A percentile compares a stretch with the other conserved stretches of the same genome.
These are phyloP conservation scores for Puccinia horiana DNA, from an alignment of 1,284 basidiomycete species.

Conservation along the genomic window DNA sequence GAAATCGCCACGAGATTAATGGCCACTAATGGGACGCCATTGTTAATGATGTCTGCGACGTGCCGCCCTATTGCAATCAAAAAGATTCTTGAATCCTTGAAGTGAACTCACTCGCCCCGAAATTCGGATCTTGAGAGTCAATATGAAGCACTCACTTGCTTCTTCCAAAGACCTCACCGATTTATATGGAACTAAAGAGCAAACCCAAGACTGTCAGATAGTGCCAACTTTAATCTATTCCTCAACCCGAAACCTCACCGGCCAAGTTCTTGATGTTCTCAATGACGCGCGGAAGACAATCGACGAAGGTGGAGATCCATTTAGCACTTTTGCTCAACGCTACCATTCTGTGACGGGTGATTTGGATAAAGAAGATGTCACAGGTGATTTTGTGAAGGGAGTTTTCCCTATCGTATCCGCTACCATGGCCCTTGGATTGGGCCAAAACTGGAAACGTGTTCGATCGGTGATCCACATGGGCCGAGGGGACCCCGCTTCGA, in stretches of 20 bases:
- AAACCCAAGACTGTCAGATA: background rate
- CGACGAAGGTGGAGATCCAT: background rate
- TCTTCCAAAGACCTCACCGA: background rate
- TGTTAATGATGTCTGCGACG: slow-evolving; percentile 23
- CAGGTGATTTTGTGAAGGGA: background rate
- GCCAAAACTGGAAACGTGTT: no score
- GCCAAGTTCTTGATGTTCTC: background rate
- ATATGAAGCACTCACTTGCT: background rate
- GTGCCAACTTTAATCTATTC: slow-evolving; percentile 6
- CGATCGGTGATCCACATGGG: no score
- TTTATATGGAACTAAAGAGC: background rate
- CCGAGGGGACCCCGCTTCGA: no score
- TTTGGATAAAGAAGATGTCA: background rate
- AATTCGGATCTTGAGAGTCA: background rate
- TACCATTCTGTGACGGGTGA: background rate
- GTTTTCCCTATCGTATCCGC: background rate
- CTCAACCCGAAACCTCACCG: background rate
- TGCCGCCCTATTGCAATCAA: slow-evolving; percentile 17
- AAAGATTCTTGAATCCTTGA: background rate
- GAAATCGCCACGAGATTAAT: background rate
- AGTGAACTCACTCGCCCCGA: slow-evolving; percentile 9
- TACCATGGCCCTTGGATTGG: no score
- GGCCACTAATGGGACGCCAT: background rate
- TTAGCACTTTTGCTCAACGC: background rate
- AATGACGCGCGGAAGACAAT: background rate